Evolutionary conservation across 2,329 filamentous ascomycete genomes (phyloP).

Genomic region (Cladosporium sp.): DNA sequence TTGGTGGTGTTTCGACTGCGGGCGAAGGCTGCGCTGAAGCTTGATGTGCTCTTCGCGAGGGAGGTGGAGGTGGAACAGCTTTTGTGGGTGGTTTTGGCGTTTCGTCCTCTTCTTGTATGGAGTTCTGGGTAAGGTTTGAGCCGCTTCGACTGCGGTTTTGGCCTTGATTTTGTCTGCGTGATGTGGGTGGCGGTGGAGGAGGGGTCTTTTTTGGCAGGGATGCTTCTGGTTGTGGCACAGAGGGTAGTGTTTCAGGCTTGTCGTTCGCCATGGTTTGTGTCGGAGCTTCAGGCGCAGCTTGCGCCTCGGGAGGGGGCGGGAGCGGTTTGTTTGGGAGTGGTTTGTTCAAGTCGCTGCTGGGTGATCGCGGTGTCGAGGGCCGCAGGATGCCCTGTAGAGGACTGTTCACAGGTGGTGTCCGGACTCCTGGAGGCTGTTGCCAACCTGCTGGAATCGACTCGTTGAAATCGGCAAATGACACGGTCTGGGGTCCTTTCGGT

Average conservation of each 20-base stretch:
- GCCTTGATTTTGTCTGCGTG: slow-evolving; percentile 8
- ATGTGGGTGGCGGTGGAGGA: slow-evolving; percentile 44
- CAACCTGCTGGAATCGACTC: slow-evolving; percentile 33
- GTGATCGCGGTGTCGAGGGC: slow-evolving; percentile 40
- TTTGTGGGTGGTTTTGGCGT: slow-evolving; percentile 22
- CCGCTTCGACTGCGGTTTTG: slow-evolving; percentile 18
- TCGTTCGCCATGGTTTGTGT: not conserved
- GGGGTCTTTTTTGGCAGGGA: slow-evolving; percentile 55
- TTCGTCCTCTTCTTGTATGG: slow-evolving; percentile 19
- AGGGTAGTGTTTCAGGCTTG: not conserved
- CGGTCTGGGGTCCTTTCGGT: slow-evolving; percentile 43
- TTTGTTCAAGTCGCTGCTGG: slow-evolving; percentile 59
- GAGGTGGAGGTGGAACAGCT: slow-evolving; percentile 36
- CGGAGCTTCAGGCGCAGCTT: slow-evolving; percentile 11
- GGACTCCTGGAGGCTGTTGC: slow-evolving; percentile 23
- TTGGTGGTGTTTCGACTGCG: slow-evolving; percentile 23
- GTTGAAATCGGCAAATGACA: slow-evolving; percentile 39
- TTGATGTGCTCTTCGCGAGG: slow-evolving; percentile 30
- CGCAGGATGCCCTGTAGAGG: slow-evolving; percentile 29
- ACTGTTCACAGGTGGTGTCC: slow-evolving; percentile 27
- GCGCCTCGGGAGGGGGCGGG: slow-evolving; percentile 50
- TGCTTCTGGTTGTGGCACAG: not conserved
- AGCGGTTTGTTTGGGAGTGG: slow-evolving; percentile 64
- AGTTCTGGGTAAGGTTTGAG: slow-evolving; percentile 21
- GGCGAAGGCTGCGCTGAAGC: slow-evolving; percentile 10